These are phyloP conservation scores for Trichosanthes truncata DNA, from an alignment of 306 rosid genomes.

Conservation along the genomic window DNA sequence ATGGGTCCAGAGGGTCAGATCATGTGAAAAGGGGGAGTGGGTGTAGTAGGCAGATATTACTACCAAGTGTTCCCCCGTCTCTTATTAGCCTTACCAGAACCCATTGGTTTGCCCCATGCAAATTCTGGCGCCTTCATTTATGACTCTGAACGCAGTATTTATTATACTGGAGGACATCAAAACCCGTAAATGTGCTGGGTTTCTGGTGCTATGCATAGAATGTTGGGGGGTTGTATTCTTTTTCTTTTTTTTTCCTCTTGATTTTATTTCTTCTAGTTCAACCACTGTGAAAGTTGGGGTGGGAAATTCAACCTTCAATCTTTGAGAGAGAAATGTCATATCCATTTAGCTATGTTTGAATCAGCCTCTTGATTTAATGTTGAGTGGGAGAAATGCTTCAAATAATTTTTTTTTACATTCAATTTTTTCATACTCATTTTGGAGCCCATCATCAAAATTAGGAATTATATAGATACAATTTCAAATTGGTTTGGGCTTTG, in stretches of 20 bases:
- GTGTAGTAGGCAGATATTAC: background rate
- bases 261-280: background rate
- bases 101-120: background rate
- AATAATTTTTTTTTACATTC: background rate
- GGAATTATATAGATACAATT: background rate
- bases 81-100: background rate
- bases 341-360: background rate
- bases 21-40: background rate
- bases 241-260: background rate
- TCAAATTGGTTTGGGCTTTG: background rate
- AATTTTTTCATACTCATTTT: background rate
- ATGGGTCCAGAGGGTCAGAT: slow-evolving; percentile 6
- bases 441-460: background rate
- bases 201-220: background rate
- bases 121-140: slow-evolving; percentile 13
- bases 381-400: background rate
- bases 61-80: background rate
- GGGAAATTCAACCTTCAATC: background rate
- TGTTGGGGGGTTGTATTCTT: background rate
- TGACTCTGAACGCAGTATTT: slow-evolving; percentile 10
- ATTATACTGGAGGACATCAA: background rate
- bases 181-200: background rate
- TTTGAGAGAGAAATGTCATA: background rate
- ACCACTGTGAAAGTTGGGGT: background rate
- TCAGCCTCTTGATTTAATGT: background rate